Evolutionary conservation across 2,329 filamentous ascomycete species (phyloP), one percentile per base, ranked within the genome.

Genomic region (Juglanconis oblonga): DNA sequence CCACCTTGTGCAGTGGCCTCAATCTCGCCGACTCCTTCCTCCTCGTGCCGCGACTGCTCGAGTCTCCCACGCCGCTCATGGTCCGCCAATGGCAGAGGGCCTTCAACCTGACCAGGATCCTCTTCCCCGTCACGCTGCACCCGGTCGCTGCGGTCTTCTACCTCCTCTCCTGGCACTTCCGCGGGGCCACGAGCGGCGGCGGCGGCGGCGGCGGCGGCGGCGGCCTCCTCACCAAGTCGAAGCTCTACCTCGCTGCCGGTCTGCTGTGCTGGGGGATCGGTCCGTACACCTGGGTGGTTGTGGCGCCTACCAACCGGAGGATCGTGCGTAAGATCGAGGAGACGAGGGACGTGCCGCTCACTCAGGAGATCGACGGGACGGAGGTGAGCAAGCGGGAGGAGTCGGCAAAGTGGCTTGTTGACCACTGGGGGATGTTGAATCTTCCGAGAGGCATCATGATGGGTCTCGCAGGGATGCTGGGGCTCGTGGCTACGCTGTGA

Each of bases 371-470:
- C 17, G 69, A 68, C 1, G 79, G 80, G 58, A 66, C 68, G 5
- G 74, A 71, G 4, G 65, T 74, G 35, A 49, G 75, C 52, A 49
- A 24, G 24, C 24, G 55, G 44, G 76, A 75, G 49, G 77, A 81
- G 71, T 79, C 74, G 0, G 74, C 75, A 7, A 81, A 83, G 69
- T 75, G 72, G 60, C 68, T 86, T 65, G 75, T 87, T 42, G 82
- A 86, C 66, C 73, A 72, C 60, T 87, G 84, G 84, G 82, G 75
- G 3, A 71, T 76, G 53, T 67, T 85, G 65, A 85, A 85, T 66
- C 63, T 86, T 9, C 45, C 45, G 9, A 51, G 58, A 29, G 58
- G 47, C 4, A 38, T 60, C 33, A 40, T 76, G 71, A 73, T 2
- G 57, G 45, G 55, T 67, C 33, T 47, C 59, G 38, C 63, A 64